A percentile compares a stretch with the other conserved stretches of the same genome.
phyloP scores from a whole-genome alignment of 306 rosid genomes.

The Medicago arabica region DNA sequence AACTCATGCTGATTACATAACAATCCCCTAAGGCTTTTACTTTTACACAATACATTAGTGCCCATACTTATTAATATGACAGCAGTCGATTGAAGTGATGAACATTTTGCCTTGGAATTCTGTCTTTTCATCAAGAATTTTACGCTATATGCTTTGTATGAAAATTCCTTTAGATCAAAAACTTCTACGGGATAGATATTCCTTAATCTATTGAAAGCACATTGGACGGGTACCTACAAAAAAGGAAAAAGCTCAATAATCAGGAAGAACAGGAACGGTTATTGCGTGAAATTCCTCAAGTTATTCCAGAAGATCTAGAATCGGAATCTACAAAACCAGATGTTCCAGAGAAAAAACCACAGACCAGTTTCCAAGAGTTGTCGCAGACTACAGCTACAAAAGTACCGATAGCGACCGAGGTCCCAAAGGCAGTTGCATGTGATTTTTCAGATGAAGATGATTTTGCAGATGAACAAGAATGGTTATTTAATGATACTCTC shows the following conservation, averaged over 20 bases:
- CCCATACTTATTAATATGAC: conserved; percentile 12
- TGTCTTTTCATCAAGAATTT: conserved; percentile 14
- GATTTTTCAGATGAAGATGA: conserved; percentile 3
- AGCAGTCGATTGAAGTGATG: conserved; percentile 9
- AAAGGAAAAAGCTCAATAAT: conserved; percentile 68
- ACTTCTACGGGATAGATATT: conserved; percentile 32
- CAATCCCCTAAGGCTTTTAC: conserved; percentile 19
- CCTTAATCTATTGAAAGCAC: conserved; percentile 69
- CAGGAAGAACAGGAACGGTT: conserved; percentile 69
- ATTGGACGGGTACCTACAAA: conserved; percentile 69
- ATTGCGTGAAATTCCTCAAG: conserved; percentile 69
- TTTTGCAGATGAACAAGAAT: conserved; percentile 58
- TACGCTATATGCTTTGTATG: conserved; percentile 20
- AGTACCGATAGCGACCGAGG: conserved; percentile 47
- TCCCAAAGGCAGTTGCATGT: conserved; percentile 10
- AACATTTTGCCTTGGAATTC: conserved; percentile 15
- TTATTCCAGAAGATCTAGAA: conserved; percentile 66
- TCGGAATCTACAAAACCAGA: conserved; percentile 42
- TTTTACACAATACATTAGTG: conserved; percentile 11
- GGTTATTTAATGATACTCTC: conserved; percentile 57
- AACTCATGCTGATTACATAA: conserved; percentile 22
- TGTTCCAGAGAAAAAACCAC: conserved; percentile 47
- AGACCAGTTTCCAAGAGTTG: conserved; percentile 44
- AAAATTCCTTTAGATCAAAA: conserved; percentile 19
- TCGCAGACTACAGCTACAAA: conserved; percentile 53